Percentiles rank a stretch among this genome's conserved stretches.
Evolutionary conservation across 2,329 filamentous ascomycete genomes (phyloP).

Genomic region (Orbilia oligospora): DNA sequence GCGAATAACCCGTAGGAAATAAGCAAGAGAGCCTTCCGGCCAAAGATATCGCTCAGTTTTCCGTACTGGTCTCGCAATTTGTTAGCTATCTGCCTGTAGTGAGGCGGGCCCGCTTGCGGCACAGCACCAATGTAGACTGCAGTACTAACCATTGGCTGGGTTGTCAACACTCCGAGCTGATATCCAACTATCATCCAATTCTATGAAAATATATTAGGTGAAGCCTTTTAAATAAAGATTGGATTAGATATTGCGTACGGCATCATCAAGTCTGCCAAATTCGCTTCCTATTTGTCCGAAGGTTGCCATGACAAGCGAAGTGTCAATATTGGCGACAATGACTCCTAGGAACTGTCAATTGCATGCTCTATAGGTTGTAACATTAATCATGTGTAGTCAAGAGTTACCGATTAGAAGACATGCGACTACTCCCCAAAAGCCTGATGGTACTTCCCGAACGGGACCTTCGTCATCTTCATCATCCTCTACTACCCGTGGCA

Average conservation of each 20-base stretch:
- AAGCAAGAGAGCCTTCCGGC: constrained; percentile 76
- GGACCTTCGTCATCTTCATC: constrained; percentile 4
- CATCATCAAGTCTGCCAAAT: constrained; percentile 67
- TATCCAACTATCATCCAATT: constrained; percentile 60
- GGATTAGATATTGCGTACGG: background rate
- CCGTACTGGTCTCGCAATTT: constrained; percentile 80
- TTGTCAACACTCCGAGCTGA: constrained; percentile 46
- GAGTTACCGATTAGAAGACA: constrained; percentile 49
- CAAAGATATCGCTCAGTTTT: constrained; percentile 79
- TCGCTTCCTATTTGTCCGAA: constrained; percentile 75
- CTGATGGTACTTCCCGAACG: constrained; percentile 31
- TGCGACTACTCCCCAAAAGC: constrained; percentile 55
- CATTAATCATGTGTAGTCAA: background rate
- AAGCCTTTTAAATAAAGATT: background rate
- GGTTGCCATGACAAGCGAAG: constrained; percentile 76
- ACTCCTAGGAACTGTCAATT: constrained; percentile 69
- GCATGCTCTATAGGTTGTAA: background rate
- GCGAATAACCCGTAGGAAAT: constrained; percentile 77
- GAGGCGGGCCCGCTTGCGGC: background rate
- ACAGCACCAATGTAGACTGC: background rate
- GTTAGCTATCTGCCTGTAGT: constrained; percentile 74
- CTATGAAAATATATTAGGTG: constrained; percentile 6
- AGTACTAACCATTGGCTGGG: constrained; percentile 51
- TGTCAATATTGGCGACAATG: constrained; percentile 78
- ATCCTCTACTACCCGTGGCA: background rate